Evolutionary conservation across 1,139 yeast genomes (phyloP).

Genomic region (Kodamaea arcana): DNA sequence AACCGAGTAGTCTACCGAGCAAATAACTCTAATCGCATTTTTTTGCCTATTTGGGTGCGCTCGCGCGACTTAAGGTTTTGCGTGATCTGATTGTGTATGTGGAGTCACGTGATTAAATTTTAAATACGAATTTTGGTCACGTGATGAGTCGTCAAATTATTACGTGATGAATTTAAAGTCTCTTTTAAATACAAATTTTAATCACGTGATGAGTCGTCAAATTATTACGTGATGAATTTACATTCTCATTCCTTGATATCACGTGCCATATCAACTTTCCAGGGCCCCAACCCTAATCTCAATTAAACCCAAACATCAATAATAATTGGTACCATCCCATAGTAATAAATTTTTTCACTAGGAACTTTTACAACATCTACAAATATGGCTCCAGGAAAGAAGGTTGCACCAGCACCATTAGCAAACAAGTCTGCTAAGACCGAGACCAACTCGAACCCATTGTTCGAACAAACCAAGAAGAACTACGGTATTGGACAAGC

Average conservation of each 20-base stretch:
- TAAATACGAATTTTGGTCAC: too few species aligned
- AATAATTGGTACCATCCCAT: background rate
- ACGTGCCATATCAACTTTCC: background rate
- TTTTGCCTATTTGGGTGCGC: too few species aligned
- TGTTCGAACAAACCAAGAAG: constrained; percentile 84
- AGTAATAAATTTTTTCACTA: constrained; percentile 3
- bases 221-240: too few species aligned
- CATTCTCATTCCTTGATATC: too few species aligned
- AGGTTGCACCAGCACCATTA: constrained; percentile 50
- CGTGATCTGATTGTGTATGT: too few species aligned
- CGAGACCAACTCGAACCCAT: constrained; percentile 43
- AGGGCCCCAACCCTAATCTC: background rate
- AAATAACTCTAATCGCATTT: too few species aligned
- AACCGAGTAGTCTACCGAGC: too few species aligned
- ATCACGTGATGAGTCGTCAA: background rate
- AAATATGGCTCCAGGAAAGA: constrained; percentile 51
- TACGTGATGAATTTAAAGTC: too few species aligned
- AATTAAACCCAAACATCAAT: background rate
- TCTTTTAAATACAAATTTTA: too few species aligned
- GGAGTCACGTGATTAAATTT: too few species aligned
- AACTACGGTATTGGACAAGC: constrained; percentile 96
- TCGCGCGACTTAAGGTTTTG: too few species aligned
- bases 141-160: too few species aligned
- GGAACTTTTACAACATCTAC: constrained; percentile 9
- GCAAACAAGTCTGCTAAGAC: constrained; percentile 35